Percentiles rank a stretch among this genome's conserved stretches.
Conservation (phyloP, 1,284 basidiomycete genomes). For the Gymnopus androsaceus region DNA sequence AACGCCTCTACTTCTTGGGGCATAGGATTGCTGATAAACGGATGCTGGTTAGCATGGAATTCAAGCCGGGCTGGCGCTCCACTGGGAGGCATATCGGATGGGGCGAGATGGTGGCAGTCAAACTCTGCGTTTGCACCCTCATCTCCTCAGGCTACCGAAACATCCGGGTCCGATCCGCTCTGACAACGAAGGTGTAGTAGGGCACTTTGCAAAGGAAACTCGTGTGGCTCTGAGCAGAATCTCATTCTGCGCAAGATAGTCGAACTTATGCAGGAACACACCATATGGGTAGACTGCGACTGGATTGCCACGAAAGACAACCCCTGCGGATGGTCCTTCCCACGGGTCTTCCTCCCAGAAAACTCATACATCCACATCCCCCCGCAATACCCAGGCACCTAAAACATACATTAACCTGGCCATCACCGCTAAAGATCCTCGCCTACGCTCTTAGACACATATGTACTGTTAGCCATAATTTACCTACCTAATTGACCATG, state of each 20-base stretch:
- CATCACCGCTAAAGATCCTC: background rate
- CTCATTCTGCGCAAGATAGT: constrained; percentile 27
- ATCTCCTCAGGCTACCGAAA: constrained; percentile 15
- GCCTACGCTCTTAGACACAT: no score
- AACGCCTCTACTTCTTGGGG: constrained; percentile 30
- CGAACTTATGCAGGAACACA: constrained; percentile 19
- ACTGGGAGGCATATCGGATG: constrained; percentile 34
- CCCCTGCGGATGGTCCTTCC: constrained; percentile 32
- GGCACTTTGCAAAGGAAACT: constrained; percentile 27
- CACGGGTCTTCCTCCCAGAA: constrained; percentile 17
- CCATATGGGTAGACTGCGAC: constrained; percentile 24
- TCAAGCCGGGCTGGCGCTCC: constrained; percentile 24
- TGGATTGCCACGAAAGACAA: constrained; percentile 32
- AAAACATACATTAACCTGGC: background rate
- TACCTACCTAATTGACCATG: no score
- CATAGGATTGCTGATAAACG: constrained; percentile 25
- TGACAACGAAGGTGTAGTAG: constrained; percentile 36
- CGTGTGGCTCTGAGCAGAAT: constrained; percentile 30
- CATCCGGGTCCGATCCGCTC: constrained; percentile 28
- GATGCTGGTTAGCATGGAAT: constrained; percentile 28
- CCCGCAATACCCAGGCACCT: constrained; percentile 4
- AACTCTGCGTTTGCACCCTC: constrained; percentile 23
- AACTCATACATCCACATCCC: constrained; percentile 1
- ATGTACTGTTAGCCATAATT: background rate
- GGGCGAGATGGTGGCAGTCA: constrained; percentile 36